A percentile compares a stretch with the other conserved stretches of the same genome.
These are phyloP conservation scores for Ulota crispa DNA, from an alignment of 225 moss, liverwort and hornwort genomes.

Conservation along the genomic window DNA sequence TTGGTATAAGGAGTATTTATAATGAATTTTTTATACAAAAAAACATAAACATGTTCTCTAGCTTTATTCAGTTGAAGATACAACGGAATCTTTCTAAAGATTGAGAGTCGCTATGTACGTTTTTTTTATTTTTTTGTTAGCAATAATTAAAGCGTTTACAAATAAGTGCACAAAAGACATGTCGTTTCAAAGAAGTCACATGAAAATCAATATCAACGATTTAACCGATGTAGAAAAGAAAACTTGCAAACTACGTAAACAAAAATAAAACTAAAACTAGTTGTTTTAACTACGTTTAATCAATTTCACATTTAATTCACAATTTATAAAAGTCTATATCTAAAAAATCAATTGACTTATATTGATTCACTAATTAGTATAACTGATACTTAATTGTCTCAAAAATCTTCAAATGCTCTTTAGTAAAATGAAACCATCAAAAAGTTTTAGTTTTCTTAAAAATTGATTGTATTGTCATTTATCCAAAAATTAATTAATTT, in stretches of 20 bases:
- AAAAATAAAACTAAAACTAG: rapidly evolving
- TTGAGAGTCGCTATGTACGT: rapidly evolving
- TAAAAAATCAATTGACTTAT: no score
- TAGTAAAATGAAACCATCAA: not conserved
- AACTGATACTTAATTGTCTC: not conserved
- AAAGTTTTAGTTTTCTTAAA: not conserved
- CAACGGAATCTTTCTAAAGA: rapidly evolving
- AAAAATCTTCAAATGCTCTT: not conserved
- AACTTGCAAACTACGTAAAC: not conserved
- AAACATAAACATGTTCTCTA: not conserved
- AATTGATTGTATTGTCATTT: rapidly evolving
- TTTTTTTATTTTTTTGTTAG: not conserved
- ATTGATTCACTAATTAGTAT: not conserved
- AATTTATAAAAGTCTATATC: not conserved
- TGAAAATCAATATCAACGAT: not conserved
- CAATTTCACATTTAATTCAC: rapidly evolving
- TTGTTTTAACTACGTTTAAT: not conserved
- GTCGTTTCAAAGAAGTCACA: constrained; percentile 7
- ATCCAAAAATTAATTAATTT: not conserved
- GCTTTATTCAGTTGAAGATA: not conserved
- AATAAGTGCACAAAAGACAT: constrained; percentile 4
- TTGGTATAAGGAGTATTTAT: rapidly evolving
- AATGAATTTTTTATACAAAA: rapidly evolving
- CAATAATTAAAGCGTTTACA: no score
- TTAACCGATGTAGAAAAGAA: rapidly evolving